A percentile compares a stretch with the other conserved stretches of the same genome.
phyloP scores from a whole-genome alignment of 768 basidiomycete species.

The Boletus speciosus region DNA sequence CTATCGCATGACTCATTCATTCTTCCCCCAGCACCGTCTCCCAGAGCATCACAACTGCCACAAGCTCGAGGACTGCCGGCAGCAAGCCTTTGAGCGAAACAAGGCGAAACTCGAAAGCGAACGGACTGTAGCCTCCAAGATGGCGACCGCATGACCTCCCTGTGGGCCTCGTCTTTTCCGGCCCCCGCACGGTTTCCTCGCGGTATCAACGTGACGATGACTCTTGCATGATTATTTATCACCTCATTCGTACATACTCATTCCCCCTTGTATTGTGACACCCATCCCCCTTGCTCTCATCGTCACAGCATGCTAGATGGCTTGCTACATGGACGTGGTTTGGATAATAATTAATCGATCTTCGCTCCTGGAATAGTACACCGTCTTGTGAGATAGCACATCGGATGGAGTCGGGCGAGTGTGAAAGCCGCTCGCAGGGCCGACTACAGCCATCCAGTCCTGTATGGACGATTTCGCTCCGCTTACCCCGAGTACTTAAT shows the following conservation, averaged over 20 bases:
- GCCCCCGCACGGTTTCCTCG: conserved; percentile 8
- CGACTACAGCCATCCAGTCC: too few species aligned
- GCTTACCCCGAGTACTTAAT: conserved; percentile 4
- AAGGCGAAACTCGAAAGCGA: conserved; percentile 86
- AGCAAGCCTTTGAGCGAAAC: conserved; percentile 85
- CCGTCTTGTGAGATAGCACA: neutral
- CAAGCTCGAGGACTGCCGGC: conserved; percentile 79
- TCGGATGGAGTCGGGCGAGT: conserved; percentile 7
- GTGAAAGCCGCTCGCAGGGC: neutral
- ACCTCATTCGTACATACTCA: conserved; percentile 18
- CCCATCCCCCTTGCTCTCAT: neutral
- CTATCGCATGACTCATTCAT: conserved; percentile 15
- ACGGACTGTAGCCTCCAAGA: conserved; percentile 82
- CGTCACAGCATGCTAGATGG: conserved; percentile 13
- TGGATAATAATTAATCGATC: conserved; percentile 20
- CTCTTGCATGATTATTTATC: conserved; percentile 28
- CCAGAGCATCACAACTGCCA: conserved; percentile 86
- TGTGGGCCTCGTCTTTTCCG: conserved; percentile 9
- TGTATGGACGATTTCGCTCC: neutral
- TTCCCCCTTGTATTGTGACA: conserved; percentile 9
- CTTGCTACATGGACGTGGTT: conserved; percentile 14
- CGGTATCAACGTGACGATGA: conserved; percentile 21
- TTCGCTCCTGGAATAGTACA: too few species aligned
- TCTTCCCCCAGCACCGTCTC: conserved; percentile 64
- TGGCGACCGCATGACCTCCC: conserved; percentile 63